Conservation (phyloP, 2,329 filamentous ascomycete genomes). For the Mollisiaceae sp. region DNA sequence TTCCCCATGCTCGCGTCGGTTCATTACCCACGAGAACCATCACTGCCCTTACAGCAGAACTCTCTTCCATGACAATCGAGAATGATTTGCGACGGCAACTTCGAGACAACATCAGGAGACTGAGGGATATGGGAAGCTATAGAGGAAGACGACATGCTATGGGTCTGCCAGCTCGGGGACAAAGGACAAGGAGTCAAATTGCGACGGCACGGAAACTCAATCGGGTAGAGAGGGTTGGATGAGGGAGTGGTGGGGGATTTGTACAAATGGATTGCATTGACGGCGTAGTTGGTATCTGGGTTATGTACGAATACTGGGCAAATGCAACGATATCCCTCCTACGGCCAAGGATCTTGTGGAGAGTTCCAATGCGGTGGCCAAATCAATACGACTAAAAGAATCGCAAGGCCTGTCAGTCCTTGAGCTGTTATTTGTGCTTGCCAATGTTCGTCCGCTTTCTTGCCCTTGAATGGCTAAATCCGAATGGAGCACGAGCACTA, state of each 20-base stretch:
- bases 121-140: constrained; percentile 92
- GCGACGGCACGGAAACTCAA: constrained; percentile 67
- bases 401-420: too few species aligned
- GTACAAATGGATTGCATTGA: constrained; percentile 5
- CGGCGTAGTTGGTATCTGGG: constrained; percentile 5
- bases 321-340: neutral
- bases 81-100: constrained; percentile 81
- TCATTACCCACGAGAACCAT: constrained; percentile 76
- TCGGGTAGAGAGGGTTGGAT: constrained; percentile 33
- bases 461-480: too few species aligned
- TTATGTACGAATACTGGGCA: neutral
- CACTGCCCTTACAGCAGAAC: constrained; percentile 80
- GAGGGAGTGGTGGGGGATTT: neutral
- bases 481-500: too few species aligned
- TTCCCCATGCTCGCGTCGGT: constrained; percentile 80
- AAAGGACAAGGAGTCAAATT: constrained; percentile 81
- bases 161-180: constrained; percentile 87
- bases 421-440: too few species aligned
- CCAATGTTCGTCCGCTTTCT: too few species aligned
- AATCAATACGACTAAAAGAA: too few species aligned
- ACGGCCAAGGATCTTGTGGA: neutral
- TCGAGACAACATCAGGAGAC: constrained; percentile 80
- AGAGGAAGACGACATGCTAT: constrained; percentile 91
- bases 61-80: constrained; percentile 92
- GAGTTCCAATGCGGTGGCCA: too few species aligned